Percentiles rank a stretch among this genome's conserved stretches.
Conservation (phyloP, 176 grass and related monocot species). For the Phyllostachys edulis region DNA sequence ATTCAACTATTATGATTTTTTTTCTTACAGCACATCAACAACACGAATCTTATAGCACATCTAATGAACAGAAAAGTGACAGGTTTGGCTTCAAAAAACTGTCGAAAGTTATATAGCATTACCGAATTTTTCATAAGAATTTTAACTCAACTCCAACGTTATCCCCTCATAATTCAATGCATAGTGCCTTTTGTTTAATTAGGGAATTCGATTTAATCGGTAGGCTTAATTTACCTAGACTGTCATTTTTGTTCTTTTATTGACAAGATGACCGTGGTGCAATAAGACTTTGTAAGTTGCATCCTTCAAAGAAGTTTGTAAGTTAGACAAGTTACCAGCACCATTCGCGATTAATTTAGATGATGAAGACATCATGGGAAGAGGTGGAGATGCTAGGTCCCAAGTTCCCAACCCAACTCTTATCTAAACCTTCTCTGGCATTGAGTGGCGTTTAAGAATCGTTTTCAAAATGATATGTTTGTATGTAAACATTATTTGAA, state of each 20-base stretch:
- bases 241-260: neutral
- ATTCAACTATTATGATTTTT: too few species aligned
- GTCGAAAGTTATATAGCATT: too few species aligned
- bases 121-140: too few species aligned
- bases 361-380: neutral
- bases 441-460: neutral
- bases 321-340: neutral
- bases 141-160: neutral
- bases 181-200: neutral
- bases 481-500: neutral
- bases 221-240: neutral
- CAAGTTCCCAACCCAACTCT: neutral
- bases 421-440: neutral
- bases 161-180: neutral
- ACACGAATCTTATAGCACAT: too few species aligned
- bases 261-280: neutral
- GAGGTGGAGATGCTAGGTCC: neutral
- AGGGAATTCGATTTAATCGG: neutral
- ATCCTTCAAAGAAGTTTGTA: neutral
- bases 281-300: neutral
- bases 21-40: too few species aligned
- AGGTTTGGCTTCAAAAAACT: too few species aligned
- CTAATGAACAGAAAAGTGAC: too few species aligned
- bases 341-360: neutral
- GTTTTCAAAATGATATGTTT: neutral